phyloP scores from a whole-genome alignment of 2,329 filamentous ascomycete genomes.

The Penicillium sp. region DNA sequence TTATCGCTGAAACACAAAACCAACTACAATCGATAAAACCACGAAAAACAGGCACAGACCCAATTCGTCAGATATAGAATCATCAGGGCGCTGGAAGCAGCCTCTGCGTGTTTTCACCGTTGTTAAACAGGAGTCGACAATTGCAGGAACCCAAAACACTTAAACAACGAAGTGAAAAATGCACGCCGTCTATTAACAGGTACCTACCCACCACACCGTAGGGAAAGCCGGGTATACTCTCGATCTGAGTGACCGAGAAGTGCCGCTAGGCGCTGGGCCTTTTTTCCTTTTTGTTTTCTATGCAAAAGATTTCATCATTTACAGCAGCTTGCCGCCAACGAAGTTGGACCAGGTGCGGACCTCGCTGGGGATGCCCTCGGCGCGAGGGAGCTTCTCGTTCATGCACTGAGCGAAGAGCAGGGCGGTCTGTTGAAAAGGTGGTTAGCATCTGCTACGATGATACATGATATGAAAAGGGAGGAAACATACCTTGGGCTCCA shows the following conservation, averaged over 20 bases:
- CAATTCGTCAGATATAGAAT: slow-evolving; percentile 10
- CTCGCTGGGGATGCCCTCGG: slow-evolving; percentile 82
- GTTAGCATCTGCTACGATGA: neutral
- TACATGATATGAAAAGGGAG: too few relatives aligned
- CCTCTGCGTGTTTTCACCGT: slow-evolving; percentile 5
- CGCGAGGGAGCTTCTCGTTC: slow-evolving; percentile 87
- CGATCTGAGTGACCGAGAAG: neutral
- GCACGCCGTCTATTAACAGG: slow-evolving; percentile 32
- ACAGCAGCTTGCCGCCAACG: slow-evolving; percentile 62
- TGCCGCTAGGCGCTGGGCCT: neutral
- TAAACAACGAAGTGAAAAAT: slow-evolving; percentile 16
- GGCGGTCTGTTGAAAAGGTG: slow-evolving; percentile 61
- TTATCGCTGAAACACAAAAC: slow-evolving; percentile 28
- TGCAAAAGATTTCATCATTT: slow-evolving; percentile 24
- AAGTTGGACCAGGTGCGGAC: slow-evolving; percentile 95
- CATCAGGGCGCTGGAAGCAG: slow-evolving; percentile 6
- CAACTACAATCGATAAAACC: slow-evolving; percentile 18
- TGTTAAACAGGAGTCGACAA: slow-evolving; percentile 5
- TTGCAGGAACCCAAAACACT: slow-evolving; percentile 4
- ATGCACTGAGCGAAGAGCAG: slow-evolving; percentile 95
- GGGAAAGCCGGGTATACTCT: neutral
- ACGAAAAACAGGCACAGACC: slow-evolving; percentile 10
- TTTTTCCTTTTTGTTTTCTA: slow-evolving; percentile 13
- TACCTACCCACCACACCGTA: slow-evolving; percentile 26
- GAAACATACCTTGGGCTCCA: slow-evolving; percentile 84